A percentile compares a stretch with the other conserved stretches of the same genome.
phyloP scores from a whole-genome alignment of 75 land plant genomes.

The Azolla pinnata region DNA sequence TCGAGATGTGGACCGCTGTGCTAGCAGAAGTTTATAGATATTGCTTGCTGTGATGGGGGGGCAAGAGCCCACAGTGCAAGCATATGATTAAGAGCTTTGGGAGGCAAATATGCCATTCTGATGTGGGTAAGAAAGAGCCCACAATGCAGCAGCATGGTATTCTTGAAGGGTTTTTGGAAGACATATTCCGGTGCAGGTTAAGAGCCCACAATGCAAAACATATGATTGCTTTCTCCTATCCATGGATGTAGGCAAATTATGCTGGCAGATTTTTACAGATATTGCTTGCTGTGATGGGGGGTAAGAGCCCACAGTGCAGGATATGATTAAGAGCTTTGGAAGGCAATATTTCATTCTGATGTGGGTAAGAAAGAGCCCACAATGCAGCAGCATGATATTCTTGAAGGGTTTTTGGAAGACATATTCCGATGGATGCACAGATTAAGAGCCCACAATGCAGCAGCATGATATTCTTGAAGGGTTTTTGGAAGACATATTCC shows the following conservation, averaged over 20 bases:
- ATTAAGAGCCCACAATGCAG: too few relatives aligned
- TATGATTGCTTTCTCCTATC: too few relatives aligned
- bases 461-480: not conserved
- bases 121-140: not conserved
- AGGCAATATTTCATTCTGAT: not conserved
- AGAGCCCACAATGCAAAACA: too few relatives aligned
- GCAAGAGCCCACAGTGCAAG: too few relatives aligned
- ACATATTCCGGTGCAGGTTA: not conserved
- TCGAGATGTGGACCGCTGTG: not conserved
- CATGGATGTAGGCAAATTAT: too few relatives aligned
- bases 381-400: not conserved
- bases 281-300: too few relatives aligned
- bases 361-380: not conserved
- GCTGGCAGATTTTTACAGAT: not conserved
- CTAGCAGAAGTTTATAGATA: not conserved
- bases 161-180: not conserved
- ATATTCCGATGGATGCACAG: not conserved
- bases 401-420: not conserved
- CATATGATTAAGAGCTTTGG: too few relatives aligned
- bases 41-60: too few relatives aligned
- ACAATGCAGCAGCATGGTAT: not conserved
- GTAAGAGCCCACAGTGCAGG: too few relatives aligned
- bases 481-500: not conserved
- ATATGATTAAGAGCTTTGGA: too few relatives aligned
- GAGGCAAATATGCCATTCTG: not conserved